Base-by-base conservation (phyloP, 1,139 yeast species). In the Saccharomyces hybrid region DNA sequence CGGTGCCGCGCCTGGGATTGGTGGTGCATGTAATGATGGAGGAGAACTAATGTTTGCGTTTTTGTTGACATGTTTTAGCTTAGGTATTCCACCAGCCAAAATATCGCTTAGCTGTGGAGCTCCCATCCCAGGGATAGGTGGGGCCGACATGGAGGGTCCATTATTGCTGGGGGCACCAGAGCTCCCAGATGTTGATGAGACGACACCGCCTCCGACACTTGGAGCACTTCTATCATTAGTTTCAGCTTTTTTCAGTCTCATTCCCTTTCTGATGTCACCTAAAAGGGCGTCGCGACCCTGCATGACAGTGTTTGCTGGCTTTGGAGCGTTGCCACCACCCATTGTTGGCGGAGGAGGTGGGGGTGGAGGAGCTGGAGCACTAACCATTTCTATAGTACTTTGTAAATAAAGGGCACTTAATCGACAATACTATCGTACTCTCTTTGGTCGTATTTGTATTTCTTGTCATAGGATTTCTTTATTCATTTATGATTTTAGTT, bases 31-130 rank as follows among this genome's bases (percentile, higher is more conserved):
- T 19, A 16, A 19, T 9, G 49, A 29, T 12, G 56, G 27, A 8
- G 55, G 44, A n/a, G 54, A 19, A 49, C 52, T 29, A 52, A 54
- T 38, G 53, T 54, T 48, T 29, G 31, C 26, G 9, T 64, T 56
- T 29, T 51, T 46, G 16, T 51, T 48, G 3, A 60, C 78, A 58
- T 83, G 83, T 62, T 80, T 82, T 61, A 89, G 74, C 64, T 86
- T 88, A 7, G 96, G 96, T 69, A 89, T 78, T 1, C 96, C 96
- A 9, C 88, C 90, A 7, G 96, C 95, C 69, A 88, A 83, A 14
- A 88, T 78, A 56, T 86, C 93, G 24, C 91, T 95, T 59, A 88
- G 71, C 56, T 75, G 75, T 0, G 79, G 79, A 8, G 71, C 77
- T 9, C 71, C 71, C 6, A 74, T 68, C 4, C 67, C 69, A 9